Evolutionary conservation across 805 yeast species (phyloP).

Genomic region (Metschnikowia rubicola): DNA sequence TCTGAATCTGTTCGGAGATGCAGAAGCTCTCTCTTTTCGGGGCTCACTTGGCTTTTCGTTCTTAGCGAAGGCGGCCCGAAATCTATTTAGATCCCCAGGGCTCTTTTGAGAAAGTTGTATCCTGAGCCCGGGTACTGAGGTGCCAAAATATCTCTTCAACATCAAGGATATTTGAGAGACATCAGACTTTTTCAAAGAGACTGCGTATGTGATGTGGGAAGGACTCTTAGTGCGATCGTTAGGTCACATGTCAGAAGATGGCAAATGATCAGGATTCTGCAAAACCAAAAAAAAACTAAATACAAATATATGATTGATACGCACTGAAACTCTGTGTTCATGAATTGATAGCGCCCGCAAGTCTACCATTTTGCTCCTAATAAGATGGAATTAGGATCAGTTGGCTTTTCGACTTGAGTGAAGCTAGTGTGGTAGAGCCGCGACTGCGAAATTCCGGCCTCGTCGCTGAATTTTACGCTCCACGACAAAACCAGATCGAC

Average conservation of each 20-base stretch:
- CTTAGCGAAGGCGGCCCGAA: conserved; percentile 1
- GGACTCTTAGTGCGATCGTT: neutral
- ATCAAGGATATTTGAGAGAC: neutral
- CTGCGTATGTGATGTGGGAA: neutral
- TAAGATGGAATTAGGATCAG: conserved; percentile 44
- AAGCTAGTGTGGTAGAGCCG: conserved; percentile 47
- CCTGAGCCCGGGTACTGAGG: neutral
- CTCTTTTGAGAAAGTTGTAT: neutral
- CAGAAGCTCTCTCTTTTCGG: neutral
- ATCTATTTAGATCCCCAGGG: neutral
- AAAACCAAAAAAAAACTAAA: neutral
- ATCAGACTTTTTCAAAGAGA: neutral
- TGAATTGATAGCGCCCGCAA: neutral
- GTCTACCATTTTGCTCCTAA: conserved; percentile 58
- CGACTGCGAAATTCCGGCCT: conserved; percentile 27
- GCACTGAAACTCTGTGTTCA: too few species aligned
- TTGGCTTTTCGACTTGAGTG: conserved; percentile 49
- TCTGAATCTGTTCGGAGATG: conserved; percentile 5
- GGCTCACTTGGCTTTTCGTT: neutral
- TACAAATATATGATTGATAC: neutral
- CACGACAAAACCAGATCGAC: conserved; percentile 27
- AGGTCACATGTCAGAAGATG: neutral
- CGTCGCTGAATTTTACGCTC: conserved; percentile 29
- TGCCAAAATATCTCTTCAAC: conserved; percentile 4
- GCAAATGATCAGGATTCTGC: neutral